phyloP scores from a whole-genome alignment of 75 land plant genomes.

The Cupressus sempervirens region DNA sequence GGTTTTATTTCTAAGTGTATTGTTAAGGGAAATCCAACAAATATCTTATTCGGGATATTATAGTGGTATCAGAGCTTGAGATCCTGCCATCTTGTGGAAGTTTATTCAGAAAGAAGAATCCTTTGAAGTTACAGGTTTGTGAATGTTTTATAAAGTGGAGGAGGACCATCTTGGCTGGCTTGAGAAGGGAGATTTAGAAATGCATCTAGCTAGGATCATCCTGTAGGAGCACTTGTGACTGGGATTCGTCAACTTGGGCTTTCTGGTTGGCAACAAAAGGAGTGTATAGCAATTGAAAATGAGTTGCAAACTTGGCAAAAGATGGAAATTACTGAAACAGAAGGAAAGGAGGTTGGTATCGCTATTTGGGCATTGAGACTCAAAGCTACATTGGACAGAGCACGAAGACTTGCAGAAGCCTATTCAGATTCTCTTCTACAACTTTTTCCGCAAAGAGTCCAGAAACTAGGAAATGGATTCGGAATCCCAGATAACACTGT shows the following conservation, averaged over 20 bases:
- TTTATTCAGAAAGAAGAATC: too few relatives aligned
- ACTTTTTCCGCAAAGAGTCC: conserved; percentile 77
- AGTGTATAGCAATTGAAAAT: conserved; percentile 76
- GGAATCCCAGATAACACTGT: conserved; percentile 85
- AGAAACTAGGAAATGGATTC: conserved; percentile 83
- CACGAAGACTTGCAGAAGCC: conserved; percentile 81
- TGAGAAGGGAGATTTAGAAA: conserved; percentile 35
- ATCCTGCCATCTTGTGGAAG: too few relatives aligned
- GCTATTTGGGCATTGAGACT: conserved; percentile 80
- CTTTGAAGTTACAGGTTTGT: too few relatives aligned
- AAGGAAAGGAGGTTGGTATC: conserved; percentile 73
- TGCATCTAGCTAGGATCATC: conserved; percentile 56
- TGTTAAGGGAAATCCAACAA: too few relatives aligned
- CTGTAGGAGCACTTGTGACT: conserved; percentile 53
- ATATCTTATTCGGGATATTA: too few relatives aligned
- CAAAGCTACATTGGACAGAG: conserved; percentile 92
- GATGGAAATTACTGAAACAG: conserved; percentile 59
- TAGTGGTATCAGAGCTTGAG: too few relatives aligned
- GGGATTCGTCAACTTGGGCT: conserved; percentile 66
- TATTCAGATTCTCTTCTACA: conserved; percentile 80
- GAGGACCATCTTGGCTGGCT: conserved; percentile 72
- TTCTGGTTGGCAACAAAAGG: conserved; percentile 81
- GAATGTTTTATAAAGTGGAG: conserved; percentile 62
- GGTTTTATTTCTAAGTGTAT: too few relatives aligned
- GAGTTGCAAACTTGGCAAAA: conserved; percentile 75